Evolutionary conservation across 2,329 filamentous ascomycete species (phyloP), one percentile per base, ranked within the genome.

Genomic region (Aspergillus ochraceus): DNA sequence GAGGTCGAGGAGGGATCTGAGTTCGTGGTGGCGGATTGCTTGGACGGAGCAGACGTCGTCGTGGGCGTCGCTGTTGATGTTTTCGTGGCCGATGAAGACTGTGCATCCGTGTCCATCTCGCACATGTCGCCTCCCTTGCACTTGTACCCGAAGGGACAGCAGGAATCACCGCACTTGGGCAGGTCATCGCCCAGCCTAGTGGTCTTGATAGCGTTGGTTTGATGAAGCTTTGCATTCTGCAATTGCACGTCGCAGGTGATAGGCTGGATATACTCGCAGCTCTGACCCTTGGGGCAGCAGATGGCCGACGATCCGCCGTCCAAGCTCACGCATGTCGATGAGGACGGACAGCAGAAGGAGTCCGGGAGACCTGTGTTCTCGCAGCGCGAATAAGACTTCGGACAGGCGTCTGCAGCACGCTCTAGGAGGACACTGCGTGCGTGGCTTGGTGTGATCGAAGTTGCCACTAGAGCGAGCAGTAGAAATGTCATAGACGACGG

Each of bases 141-240:
- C n/a, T 64, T 70, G 60, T 80, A 82, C 53, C 80, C 80, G 54
- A 80, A 77, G 8, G 80, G 79, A 67, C 80, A 82, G 62, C 80
- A 82, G 2, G 58, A 66, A 20, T 68, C 65, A 19, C 76, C 79
- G 57, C 80, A 82, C 52, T 70, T 74, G 14, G 74, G 71, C n/a
- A 81, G 68, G 32, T 68, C 65, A 2, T 74, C 76, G 6, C 71
- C 64, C n/a, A 80, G 64, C 6, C 71, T 71, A 8, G 75, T 80
- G 4, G 79, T 80, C 50, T 79, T 79, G 26, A 82, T 66, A 4
- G 69, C 58, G 32, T 71, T 75, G 10, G 69, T 66, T 4, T 78
- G 74, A 42, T 78, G 66, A 4, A 69, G 52, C 0, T 72, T 75
- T 4, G 76, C 70, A 65, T 82, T 76, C 58, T 81, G 79, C 14